Percentiles rank a stretch among this genome's conserved stretches.
These are phyloP conservation scores for Beauveria pseudobassiana DNA, from an alignment of 2,329 filamentous ascomycete genomes.

Conservation along the genomic window DNA sequence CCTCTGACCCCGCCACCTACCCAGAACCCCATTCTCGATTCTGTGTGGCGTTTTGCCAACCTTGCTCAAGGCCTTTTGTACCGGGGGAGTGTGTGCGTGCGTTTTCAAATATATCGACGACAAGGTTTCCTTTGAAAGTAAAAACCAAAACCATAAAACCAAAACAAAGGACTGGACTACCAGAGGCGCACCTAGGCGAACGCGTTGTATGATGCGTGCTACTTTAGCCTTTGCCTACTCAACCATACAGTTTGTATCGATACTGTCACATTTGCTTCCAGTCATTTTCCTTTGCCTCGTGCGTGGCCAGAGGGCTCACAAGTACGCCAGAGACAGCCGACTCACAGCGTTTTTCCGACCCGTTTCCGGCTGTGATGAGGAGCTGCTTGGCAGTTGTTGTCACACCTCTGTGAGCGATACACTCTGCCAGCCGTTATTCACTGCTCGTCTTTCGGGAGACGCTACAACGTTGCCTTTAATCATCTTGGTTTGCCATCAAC, in stretches of 20 bases:
- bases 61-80: too few species aligned
- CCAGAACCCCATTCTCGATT: neutral
- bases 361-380: neutral
- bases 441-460: neutral
- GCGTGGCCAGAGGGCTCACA: neutral
- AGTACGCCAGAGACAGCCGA: neutral
- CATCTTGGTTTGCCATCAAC: neutral
- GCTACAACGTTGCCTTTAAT: neutral
- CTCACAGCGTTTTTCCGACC: neutral
- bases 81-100: too few species aligned
- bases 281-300: neutral
- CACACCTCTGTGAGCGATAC: neutral
- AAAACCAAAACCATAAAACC: too few species aligned
- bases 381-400: neutral
- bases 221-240: neutral
- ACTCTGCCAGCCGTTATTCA: neutral
- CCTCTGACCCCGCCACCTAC: neutral
- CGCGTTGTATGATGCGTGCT: neutral
- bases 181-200: too few species aligned
- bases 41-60: neutral
- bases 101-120: neutral
- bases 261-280: neutral
- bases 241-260: neutral
- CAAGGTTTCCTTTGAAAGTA: neutral
- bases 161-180: too few species aligned